Evolutionary conservation across 768 basidiomycete genomes (phyloP), one percentile per base, ranked within the genome.

Genomic region (Lentinula boryana): DNA sequence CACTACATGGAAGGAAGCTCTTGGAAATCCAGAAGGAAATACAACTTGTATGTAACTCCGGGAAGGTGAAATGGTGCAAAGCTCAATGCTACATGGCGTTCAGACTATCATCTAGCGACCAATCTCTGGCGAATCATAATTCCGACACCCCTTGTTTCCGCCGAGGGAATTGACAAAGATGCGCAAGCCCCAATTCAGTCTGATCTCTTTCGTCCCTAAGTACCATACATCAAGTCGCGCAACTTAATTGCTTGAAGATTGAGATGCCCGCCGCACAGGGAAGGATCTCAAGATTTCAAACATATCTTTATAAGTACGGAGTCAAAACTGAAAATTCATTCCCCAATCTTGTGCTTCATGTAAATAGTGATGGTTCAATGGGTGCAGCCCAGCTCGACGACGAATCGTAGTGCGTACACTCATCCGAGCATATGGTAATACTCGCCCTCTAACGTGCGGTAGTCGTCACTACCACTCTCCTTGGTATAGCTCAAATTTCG

Each of bases 361-460:
- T 65, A 40, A 49, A 52, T 52, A 52, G 50, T 52, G 50, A 61
- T 61, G 60, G 60, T 56, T 41, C 60, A 61, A 5, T 61, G 60
- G 60, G 53, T 55, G n/a, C 60, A 61, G 41, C 60, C 60, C 51
- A 61, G 38, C 23, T 36, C 41, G n/a, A 61, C 60, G 15, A 55
- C 60, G 13, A 61, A 61, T 40, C 60, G 60, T 12, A 61, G 60
- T 61, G 23, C 38, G 60, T 55, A 16, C 43, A 41, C 16, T 56
- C 15, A 9, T 9, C 18, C 12, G 4, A 15, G 18, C 18, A 21
- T 23, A 12, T 12, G 31, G 23, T 23, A 15, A 13, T n/a, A 2
- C 13, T 36, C 6, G 18, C 43, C 18, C 2, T 41, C 8, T 21
- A 51, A 36, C 27, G 40, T 7, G n/a, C 4, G 5, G 18, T n/a